Evolutionary conservation across 2,329 filamentous ascomycete species (phyloP).

Genomic region (Verticillium nonalfalfae): DNA sequence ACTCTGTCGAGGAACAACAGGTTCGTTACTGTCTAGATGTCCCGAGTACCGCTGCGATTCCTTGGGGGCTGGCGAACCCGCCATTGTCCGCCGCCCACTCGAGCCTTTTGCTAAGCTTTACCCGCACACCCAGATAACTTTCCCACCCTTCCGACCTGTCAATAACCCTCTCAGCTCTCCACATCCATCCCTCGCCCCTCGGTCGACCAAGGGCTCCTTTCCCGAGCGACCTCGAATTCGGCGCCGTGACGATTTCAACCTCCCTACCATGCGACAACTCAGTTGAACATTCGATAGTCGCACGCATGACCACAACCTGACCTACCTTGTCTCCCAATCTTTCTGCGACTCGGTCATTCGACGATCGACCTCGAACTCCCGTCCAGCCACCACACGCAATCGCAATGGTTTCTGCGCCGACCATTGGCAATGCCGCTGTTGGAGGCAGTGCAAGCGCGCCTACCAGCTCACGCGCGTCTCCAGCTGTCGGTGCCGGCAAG

Average conservation of each 20-base stretch:
- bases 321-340: not conserved
- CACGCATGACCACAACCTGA: not conserved
- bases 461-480: constrained; percentile 46
- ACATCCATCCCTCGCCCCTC: not conserved
- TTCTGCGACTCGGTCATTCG: not conserved
- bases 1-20: not conserved
- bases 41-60: not conserved
- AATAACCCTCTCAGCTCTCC: not conserved
- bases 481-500: constrained; percentile 37
- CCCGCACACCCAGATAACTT: not conserved
- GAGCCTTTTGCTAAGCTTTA: not conserved
- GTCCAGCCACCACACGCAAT: not conserved
- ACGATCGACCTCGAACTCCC: not conserved
- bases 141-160: not conserved
- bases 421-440: constrained; percentile 25
- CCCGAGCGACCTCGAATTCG: not conserved
- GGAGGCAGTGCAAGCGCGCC: constrained; percentile 33
- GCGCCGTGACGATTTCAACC: not conserved
- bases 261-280: not conserved
- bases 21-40: not conserved
- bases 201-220: not conserved
- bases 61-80: not conserved
- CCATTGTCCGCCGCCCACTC: not conserved
- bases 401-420: constrained; percentile 34
- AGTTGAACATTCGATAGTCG: not conserved